phyloP scores from a whole-genome alignment of 2,329 filamentous ascomycete species.

The Botrytis deweyae region DNA sequence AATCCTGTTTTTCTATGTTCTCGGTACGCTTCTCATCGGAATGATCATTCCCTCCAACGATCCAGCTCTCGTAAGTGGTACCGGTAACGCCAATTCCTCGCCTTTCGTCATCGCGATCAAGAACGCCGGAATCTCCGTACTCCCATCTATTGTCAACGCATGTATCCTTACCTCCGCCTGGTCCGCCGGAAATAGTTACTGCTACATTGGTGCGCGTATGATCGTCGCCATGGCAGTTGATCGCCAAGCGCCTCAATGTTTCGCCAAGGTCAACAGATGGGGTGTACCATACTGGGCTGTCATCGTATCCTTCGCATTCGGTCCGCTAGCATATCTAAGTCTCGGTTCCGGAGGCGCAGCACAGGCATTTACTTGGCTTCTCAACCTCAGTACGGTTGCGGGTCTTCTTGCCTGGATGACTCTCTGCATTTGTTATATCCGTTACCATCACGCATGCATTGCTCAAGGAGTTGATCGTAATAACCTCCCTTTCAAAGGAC shows the following conservation, averaged over 20 bases:
- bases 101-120: slow-evolving; percentile 73
- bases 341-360: slow-evolving; percentile 48
- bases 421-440: slow-evolving; percentile 59
- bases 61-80: slow-evolving; percentile 42
- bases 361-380: slow-evolving; percentile 62
- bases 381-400: slow-evolving; percentile 62
- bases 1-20: slow-evolving; percentile 56
- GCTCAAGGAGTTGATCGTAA: slow-evolving; percentile 52
- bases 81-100: slow-evolving; percentile 49
- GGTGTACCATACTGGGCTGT: slow-evolving; percentile 59
- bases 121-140: slow-evolving; percentile 64
- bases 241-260: slow-evolving; percentile 62
- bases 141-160: slow-evolving; percentile 69
- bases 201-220: slow-evolving; percentile 66
- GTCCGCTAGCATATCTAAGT: slow-evolving; percentile 63
- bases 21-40: slow-evolving; percentile 51
- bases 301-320: slow-evolving; percentile 46
- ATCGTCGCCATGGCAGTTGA: slow-evolving; percentile 66
- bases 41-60: slow-evolving; percentile 58
- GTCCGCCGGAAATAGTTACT: slow-evolving; percentile 59
- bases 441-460: slow-evolving; percentile 55
- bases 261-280: slow-evolving; percentile 55
- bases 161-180: slow-evolving; percentile 65
- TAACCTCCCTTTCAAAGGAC: slow-evolving; percentile 55
- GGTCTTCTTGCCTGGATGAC: slow-evolving; percentile 64